These are phyloP conservation scores for Aspergillus persii DNA, from an alignment of 2,329 filamentous ascomycete genomes.

Conservation along the genomic window DNA sequence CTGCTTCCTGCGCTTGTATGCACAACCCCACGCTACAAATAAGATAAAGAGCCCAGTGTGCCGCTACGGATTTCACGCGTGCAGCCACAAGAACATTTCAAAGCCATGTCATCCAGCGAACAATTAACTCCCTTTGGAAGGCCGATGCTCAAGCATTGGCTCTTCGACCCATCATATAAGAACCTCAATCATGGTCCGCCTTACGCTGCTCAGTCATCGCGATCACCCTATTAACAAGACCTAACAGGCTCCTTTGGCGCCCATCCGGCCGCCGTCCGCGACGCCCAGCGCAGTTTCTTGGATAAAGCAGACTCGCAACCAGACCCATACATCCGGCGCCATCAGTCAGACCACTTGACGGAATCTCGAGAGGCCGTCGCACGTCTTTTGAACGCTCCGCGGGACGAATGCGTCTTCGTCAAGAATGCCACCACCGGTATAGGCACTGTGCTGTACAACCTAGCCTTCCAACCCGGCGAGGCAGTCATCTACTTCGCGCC, in stretches of 20 bases:
- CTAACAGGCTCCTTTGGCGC: slow-evolving; percentile 69
- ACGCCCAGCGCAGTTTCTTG: slow-evolving; percentile 63
- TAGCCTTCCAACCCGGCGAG: slow-evolving; percentile 68
- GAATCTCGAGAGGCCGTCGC: slow-evolving; percentile 64
- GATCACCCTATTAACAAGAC: too few species aligned
- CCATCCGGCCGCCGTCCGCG: slow-evolving; percentile 62
- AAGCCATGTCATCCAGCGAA: neutral
- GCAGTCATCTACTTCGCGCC: slow-evolving; percentile 74
- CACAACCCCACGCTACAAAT: neutral
- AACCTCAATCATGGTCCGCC: slow-evolving; percentile 75
- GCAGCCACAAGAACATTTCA: neutral
- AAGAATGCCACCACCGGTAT: slow-evolving; percentile 70
- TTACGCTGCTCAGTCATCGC: neutral
- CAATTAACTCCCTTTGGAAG: neutral
- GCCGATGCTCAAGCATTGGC: neutral
- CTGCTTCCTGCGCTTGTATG: neutral
- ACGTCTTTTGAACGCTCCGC: slow-evolving; percentile 62
- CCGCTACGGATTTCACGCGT: neutral
- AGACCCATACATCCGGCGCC: slow-evolving; percentile 73
- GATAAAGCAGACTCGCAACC: slow-evolving; percentile 65
- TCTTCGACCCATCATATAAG: neutral
- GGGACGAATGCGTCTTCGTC: slow-evolving; percentile 70
- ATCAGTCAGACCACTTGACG: slow-evolving; percentile 62
- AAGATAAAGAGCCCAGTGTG: neutral
- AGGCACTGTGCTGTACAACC: slow-evolving; percentile 75